Conservation (phyloP, 192 early-diverging fungal species). For the Coemansia sp. region DNA sequence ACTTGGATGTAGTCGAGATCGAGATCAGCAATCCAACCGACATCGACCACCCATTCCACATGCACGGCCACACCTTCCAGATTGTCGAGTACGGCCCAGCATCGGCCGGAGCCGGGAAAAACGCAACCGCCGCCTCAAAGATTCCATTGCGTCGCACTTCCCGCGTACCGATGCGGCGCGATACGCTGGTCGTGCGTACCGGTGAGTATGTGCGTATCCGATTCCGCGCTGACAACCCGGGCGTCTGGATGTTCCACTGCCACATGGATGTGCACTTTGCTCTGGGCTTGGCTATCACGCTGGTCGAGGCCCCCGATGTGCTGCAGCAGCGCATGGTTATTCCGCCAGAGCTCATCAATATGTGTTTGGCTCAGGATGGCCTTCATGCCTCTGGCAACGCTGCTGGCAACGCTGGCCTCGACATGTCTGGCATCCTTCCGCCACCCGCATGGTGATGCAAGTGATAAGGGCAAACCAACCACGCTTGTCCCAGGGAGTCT, state of each 20-base stretch:
- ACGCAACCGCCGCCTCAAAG: background rate
- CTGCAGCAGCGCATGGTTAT: conserved; percentile 55
- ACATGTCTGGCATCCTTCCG: background rate
- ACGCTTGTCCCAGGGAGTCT: too few species aligned
- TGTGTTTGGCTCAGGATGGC: conserved; percentile 1
- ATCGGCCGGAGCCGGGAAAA: background rate
- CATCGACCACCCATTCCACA: conserved; percentile 12
- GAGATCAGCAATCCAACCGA: conserved; percentile 1
- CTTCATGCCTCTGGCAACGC: conserved; percentile 2
- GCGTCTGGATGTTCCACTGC: conserved; percentile 80
- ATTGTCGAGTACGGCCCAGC: conserved; percentile 18
- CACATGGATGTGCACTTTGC: conserved; percentile 61
- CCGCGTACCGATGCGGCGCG: conserved; percentile 57
- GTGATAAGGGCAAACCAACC: background rate
- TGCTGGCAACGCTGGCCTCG: conserved; percentile 12
- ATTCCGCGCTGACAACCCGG: conserved; percentile 78
- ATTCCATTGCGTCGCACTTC: conserved; percentile 26
- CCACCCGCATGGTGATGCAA: background rate
- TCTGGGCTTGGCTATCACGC: conserved; percentile 65
- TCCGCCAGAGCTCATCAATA: conserved; percentile 49
- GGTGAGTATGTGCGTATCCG: conserved; percentile 63
- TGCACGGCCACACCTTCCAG: conserved; percentile 23
- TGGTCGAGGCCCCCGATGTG: conserved; percentile 70
- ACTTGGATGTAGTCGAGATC: conserved; percentile 60
- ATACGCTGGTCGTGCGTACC: conserved; percentile 65